Evolutionary conservation across 805 yeast genomes (phyloP), one percentile per base, ranked within the genome.

Genomic region (Wickerhamiella nectarea): DNA sequence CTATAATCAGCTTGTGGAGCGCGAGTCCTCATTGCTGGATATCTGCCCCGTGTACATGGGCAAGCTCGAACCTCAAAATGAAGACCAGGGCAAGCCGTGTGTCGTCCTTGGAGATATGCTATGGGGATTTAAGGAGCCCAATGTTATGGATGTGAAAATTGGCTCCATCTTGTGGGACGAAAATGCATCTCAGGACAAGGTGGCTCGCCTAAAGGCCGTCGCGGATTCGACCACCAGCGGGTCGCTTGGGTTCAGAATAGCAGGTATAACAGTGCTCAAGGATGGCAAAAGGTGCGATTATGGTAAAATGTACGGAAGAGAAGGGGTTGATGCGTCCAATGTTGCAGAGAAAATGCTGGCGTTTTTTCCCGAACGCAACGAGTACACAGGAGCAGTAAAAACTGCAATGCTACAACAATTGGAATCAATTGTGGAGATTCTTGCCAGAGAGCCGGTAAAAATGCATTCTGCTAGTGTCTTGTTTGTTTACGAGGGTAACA

Each of bases 221-320:
- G 72, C 91, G 36, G 56, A 62, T 1, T 46, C 64, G 0, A 89
- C 97, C 1, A 89, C 97, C 0, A 79, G 91, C 36, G 95, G 95
- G 0, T 64, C 78, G 3, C 64, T 83, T 10, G 71, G 76, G 14
- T 76, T 80, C 50, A 66, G 98, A 47, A 74, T 89, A 3, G 87
- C 97, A 53, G 98, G 98, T 0, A 82, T 89, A 89, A 78, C 77
- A 48, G 60, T 79, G 4, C 68, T 59, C 50, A 57, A 55, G 3
- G 59, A 56, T 6, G 66, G 66, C 3, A 67, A 63, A 1, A 77
- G 78, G 51, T 48, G 72, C 3, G 63, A 59, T 12, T 75, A 74
- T 48, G 74, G 80, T 53, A 89, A 86, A 59, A 53, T 61, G 45
- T 86, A 69, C 59, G 98, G 98, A 0, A 66, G 94, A 43, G 51